These are phyloP conservation scores for Vanrija humicola DNA, from an alignment of 1,284 basidiomycete species.

Conservation along the genomic window DNA sequence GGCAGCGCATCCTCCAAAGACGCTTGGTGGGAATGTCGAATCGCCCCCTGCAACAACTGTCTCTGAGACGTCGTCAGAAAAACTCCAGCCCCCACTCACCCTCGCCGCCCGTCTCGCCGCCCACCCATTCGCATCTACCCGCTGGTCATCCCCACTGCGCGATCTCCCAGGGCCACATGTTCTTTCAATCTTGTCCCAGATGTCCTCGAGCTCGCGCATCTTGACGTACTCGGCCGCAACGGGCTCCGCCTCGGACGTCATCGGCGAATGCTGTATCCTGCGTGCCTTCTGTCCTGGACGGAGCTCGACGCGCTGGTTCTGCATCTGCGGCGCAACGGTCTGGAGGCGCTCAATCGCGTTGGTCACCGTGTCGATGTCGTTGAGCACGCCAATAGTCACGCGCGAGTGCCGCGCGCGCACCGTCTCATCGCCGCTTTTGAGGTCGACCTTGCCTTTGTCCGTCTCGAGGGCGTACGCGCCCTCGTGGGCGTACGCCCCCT, in stretches of 20 bases:
- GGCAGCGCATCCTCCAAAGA: background rate
- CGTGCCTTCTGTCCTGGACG: slow-evolving; percentile 37
- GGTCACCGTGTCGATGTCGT: slow-evolving; percentile 73
- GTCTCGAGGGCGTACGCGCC: background rate
- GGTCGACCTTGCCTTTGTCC: background rate
- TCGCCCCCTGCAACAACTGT: background rate
- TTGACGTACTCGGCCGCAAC: slow-evolving; percentile 21
- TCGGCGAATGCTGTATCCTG: background rate
- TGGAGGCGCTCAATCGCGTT: slow-evolving; percentile 82
- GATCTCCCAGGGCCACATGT: slow-evolving; percentile 14
- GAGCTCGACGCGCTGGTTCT: slow-evolving; percentile 80
- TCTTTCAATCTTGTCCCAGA: slow-evolving; percentile 38
- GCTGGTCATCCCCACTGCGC: too few relatives aligned
- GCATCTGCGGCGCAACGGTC: slow-evolving; percentile 72
- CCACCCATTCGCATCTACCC: too few relatives aligned
- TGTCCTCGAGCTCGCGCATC: slow-evolving; percentile 36
- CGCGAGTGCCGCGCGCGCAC: background rate
- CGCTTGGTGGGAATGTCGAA: background rate
- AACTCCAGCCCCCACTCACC: background rate
- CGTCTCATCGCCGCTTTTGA: background rate
- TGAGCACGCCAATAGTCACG: background rate
- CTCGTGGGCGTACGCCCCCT: background rate
- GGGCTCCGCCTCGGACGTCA: background rate
- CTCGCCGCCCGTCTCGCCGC: slow-evolving; percentile 18
- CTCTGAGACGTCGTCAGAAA: background rate